Conservation (phyloP, 2,329 filamentous ascomycete genomes). For the Fusarium haematococcum region DNA sequence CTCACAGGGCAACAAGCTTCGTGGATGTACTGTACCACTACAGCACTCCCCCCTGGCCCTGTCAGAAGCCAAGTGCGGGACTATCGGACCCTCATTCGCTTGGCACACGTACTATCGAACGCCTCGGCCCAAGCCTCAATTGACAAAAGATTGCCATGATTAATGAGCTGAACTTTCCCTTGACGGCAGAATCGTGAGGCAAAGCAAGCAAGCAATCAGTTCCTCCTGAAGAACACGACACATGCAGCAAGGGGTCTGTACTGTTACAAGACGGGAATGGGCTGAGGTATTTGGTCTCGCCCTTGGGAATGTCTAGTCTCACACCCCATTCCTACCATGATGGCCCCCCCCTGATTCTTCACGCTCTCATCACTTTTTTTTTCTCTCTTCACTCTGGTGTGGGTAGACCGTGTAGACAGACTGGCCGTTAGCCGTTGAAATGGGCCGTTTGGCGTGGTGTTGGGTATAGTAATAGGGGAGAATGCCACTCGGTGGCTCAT, state of each 20-base stretch:
- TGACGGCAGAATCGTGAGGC: neutral
- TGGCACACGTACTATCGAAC: neutral
- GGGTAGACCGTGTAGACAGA: neutral
- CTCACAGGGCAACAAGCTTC: neutral
- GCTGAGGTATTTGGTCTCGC: neutral
- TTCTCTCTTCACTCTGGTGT: neutral
- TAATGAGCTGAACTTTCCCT: neutral
- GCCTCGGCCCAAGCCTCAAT: neutral
- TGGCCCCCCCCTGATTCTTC: neutral
- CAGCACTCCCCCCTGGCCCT: neutral
- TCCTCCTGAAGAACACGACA: neutral
- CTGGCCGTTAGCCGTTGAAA: neutral
- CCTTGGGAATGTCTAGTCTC: neutral
- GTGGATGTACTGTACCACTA: neutral
- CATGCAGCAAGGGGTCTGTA: neutral
- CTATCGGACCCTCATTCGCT: neutral
- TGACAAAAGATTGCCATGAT: neutral
- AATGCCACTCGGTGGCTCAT: neutral
- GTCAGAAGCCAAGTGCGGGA: neutral
- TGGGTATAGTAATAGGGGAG: neutral
- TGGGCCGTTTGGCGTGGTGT: neutral
- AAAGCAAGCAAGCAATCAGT: neutral
- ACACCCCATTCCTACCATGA: neutral
- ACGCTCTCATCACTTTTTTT: neutral
- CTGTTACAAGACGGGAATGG: neutral